Evolutionary conservation across 495 filamentous ascomycete species (phyloP).

Genomic region (Amphirosellinia nigrospora): DNA sequence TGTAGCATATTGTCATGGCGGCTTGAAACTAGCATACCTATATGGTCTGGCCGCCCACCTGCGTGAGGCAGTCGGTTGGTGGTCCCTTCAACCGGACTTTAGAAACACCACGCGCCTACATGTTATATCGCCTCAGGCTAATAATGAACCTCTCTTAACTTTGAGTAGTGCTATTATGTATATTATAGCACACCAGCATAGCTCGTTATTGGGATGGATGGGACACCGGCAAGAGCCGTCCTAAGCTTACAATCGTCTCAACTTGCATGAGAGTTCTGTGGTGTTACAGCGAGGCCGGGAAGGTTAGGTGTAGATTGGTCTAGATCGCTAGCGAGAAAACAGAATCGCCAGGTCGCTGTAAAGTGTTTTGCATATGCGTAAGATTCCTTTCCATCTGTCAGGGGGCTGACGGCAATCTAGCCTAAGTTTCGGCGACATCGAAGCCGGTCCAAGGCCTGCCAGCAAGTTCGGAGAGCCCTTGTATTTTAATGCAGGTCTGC

Average conservation of each 20-base stretch:
- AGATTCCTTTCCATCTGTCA: not conserved
- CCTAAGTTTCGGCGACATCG: not conserved
- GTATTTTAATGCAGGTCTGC: not conserved
- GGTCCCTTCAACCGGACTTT: not conserved
- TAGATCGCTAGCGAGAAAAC: not conserved
- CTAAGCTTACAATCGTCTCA: not conserved
- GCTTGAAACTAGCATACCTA: not conserved
- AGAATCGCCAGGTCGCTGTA: not conserved
- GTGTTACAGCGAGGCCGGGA: not conserved
- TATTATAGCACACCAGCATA: too few species aligned
- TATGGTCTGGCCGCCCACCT: not conserved
- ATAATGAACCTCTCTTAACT: not conserved
- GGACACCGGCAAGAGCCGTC: too few species aligned
- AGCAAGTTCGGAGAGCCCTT: not conserved
- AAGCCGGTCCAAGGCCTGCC: not conserved
- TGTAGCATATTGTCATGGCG: not conserved
- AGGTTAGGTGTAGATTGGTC: not conserved
- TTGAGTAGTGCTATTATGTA: not conserved
- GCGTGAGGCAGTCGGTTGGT: not conserved
- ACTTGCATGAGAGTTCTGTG: not conserved
- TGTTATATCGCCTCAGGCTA: not conserved
- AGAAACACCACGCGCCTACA: too few species aligned
- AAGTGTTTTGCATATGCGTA: not conserved
- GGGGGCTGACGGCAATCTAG: not conserved
- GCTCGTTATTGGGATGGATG: too few species aligned